Base-by-base conservation (phyloP, 768 basidiomycete genomes). In the Serendipita indica region DNA sequence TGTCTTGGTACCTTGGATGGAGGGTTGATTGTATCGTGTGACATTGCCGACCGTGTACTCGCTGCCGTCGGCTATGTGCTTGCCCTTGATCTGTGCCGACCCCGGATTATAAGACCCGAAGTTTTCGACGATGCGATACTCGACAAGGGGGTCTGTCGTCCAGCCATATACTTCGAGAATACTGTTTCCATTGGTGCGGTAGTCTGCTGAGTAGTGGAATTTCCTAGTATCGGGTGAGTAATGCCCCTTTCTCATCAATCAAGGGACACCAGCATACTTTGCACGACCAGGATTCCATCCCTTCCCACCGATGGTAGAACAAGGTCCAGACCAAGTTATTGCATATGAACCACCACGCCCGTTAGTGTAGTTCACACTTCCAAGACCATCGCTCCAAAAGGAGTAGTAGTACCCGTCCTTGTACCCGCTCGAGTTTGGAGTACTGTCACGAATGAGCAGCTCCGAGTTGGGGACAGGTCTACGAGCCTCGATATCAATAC, bases 91-190 rank as follows among this genome's bases (percentile, higher is more conserved):
- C 20, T 67, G 64, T 32, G 60, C 70, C 13, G 65, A 63, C 57
- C 63, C n/a, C n/a, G n/a, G n/a, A n/a, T n/a, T n/a, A n/a, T n/a
- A n/a, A n/a, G n/a, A n/a, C n/a, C n/a, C n/a, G n/a, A n/a, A n/a
- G n/a, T n/a, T n/a, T n/a, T n/a, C n/a, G n/a, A n/a, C n/a, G n/a
- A n/a, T n/a, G n/a, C n/a, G n/a, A n/a, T n/a, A n/a, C n/a, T n/a
- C n/a, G n/a, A 76, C 65, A 63, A 75, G 73, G 1, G 74, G 72
- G 65, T 65, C 70, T n/a, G 67, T 68, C 3, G 72, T 74, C 75
- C 75, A 76, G 54, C 75, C 75, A 60, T 74, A 75, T 57, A 77
- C 68, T 43, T 74, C 64, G n/a, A n/a, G n/a, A n/a, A n/a, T n/a
- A n/a, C n/a, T n/a, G n/a, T n/a, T n/a, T n/a, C n/a, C n/a, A n/a